Conservation (phyloP, 192 early-diverging fungal species). For the Phycomyces blakesleeanus region DNA sequence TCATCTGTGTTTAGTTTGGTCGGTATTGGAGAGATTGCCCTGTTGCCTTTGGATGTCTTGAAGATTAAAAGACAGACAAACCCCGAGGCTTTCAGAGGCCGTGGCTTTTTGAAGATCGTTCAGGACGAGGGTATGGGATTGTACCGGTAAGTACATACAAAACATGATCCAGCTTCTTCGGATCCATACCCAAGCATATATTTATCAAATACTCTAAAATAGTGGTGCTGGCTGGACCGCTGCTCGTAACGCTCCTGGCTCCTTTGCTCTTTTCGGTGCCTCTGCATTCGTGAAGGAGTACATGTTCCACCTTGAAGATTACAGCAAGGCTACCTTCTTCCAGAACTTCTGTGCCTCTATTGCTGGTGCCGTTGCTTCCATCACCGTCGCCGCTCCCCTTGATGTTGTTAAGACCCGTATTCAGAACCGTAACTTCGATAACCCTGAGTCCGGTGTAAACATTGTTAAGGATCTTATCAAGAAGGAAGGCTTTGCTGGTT, state of each 20-base stretch:
- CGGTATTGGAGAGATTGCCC: constrained; percentile 95
- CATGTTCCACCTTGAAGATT: constrained; percentile 85
- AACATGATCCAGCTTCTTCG: not conserved
- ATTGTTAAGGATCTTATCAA: constrained; percentile 88
- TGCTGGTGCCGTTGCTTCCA: constrained; percentile 90
- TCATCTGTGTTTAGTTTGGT: constrained; percentile 84
- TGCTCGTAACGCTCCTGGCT: constrained; percentile 95
- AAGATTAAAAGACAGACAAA: constrained; percentile 99
- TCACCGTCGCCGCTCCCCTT: constrained; percentile 92
- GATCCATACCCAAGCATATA: not conserved
- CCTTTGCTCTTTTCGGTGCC: constrained; percentile 93
- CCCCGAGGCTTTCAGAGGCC: constrained; percentile 82
- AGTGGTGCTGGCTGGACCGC: constrained; percentile 95
- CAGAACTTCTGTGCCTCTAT: constrained; percentile 97
- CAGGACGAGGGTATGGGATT: constrained; percentile 85
- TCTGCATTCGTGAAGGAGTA: constrained; percentile 93
- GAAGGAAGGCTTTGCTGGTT: constrained; percentile 86
- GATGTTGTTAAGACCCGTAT: constrained; percentile 99
- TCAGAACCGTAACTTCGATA: constrained; percentile 86
- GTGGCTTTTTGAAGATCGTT: constrained; percentile 74
- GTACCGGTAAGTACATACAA: constrained; percentile 59
- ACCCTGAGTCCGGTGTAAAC: constrained; percentile 80
- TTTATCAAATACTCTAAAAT: too few relatives aligned
- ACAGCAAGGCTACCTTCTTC: constrained; percentile 95
- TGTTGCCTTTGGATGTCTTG: constrained; percentile 93